phyloP scores from a whole-genome alignment of 495 filamentous ascomycete species.

The Polyplosphaeria fusca region DNA sequence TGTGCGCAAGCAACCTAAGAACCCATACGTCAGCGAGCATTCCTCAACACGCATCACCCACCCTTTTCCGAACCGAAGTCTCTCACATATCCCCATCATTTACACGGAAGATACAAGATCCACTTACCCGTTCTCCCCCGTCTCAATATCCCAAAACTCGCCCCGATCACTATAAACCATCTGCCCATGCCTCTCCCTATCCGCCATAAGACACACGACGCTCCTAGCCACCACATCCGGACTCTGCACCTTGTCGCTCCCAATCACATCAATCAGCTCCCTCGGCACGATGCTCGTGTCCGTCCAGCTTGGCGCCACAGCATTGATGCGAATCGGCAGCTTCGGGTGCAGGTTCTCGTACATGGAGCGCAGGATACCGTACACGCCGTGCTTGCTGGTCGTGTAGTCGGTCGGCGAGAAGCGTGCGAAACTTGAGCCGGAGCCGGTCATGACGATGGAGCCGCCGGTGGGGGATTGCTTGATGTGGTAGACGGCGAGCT shows the following conservation, averaged over 20 bases:
- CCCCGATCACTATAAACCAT: constrained; percentile 30
- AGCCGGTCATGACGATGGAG: constrained; percentile 36
- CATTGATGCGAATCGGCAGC: constrained; percentile 38
- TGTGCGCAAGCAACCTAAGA: background rate
- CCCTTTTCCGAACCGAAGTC: too few species aligned
- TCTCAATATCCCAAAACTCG: constrained; percentile 33
- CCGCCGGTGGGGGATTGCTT: constrained; percentile 21
- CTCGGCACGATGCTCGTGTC: constrained; percentile 29
- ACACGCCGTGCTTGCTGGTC: constrained; percentile 34
- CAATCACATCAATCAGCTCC: constrained; percentile 1
- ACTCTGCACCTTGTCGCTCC: constrained; percentile 9
- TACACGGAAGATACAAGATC: constrained; percentile 5
- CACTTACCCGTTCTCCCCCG: constrained; percentile 17
- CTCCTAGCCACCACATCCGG: constrained; percentile 35
- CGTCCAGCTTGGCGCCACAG: constrained; percentile 36
- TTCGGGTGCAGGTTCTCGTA: constrained; percentile 6
- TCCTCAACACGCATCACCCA: too few species aligned
- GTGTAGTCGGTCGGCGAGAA: constrained; percentile 29
- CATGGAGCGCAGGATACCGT: constrained; percentile 33
- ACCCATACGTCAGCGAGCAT: too few species aligned
- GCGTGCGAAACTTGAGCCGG: constrained; percentile 25
- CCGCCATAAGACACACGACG: constrained; percentile 35
- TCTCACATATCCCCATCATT: too few species aligned
- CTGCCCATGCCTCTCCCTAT: constrained; percentile 29
- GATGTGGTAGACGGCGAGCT: constrained; percentile 21